phyloP scores from a whole-genome alignment of 2,329 filamentous ascomycete species.

The Sarocladium kiliense region DNA sequence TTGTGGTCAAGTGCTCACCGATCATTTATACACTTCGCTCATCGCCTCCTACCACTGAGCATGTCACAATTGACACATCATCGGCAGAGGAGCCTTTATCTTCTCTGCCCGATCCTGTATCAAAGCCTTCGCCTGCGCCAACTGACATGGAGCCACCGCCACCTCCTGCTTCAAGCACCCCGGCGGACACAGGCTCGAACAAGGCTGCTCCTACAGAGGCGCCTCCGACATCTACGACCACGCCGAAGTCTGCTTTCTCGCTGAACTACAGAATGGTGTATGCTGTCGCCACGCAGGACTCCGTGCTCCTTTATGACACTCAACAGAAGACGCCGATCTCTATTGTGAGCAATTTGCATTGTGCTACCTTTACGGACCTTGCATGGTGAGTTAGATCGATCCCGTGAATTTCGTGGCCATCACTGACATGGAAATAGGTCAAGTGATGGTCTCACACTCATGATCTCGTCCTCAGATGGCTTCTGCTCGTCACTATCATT shows the following conservation, averaged over 20 bases:
- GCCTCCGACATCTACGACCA: constrained; percentile 44
- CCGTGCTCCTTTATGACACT: constrained; percentile 91
- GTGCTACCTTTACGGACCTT: constrained; percentile 93
- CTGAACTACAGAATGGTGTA: constrained; percentile 93
- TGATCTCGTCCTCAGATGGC: constrained; percentile 97
- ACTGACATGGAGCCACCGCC: constrained; percentile 82
- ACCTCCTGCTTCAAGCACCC: constrained; percentile 34
- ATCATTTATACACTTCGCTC: constrained; percentile 79
- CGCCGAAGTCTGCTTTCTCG: constrained; percentile 68
- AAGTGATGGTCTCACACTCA: constrained; percentile 51
- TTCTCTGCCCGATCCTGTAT: constrained; percentile 72
- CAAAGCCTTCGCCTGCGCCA: constrained; percentile 50
- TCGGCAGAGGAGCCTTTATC: constrained; percentile 80
- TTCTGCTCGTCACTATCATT: constrained; percentile 95
- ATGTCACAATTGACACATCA: constrained; percentile 93
- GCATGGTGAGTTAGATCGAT: constrained; percentile 66
- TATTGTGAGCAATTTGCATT: constrained; percentile 94
- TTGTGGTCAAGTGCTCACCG: constrained; percentile 92
- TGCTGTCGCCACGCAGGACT: constrained; percentile 94
- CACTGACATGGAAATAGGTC: constrained; percentile 31
- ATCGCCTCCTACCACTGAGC: constrained; percentile 63
- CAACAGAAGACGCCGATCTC: constrained; percentile 93
- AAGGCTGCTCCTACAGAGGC: constrained; percentile 32
- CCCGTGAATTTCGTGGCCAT: constrained; percentile 18
- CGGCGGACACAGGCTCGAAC: constrained; percentile 11